Percentiles rank a stretch among this genome's conserved stretches.
phyloP scores from a whole-genome alignment of 495 filamentous ascomycete genomes.

The Penicillium verhagenii region DNA sequence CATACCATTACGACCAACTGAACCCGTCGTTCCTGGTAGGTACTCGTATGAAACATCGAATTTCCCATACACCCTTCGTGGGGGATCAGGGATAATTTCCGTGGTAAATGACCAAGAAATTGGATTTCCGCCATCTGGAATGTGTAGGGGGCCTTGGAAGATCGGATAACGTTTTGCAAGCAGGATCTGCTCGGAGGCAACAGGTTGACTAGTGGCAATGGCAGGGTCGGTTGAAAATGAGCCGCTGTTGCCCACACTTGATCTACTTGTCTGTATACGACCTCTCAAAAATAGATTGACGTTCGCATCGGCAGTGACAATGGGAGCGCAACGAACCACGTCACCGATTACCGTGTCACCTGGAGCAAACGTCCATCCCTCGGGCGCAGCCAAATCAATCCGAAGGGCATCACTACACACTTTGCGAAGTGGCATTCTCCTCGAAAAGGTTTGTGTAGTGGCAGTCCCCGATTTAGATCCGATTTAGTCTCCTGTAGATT shows the following conservation, averaged over 20 bases:
- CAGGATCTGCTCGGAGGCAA: neutral
- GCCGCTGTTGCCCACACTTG: neutral
- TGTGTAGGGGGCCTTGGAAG: neutral
- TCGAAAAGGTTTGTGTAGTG: neutral
- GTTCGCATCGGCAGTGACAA: neutral
- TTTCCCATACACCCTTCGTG: neutral
- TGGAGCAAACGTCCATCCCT: neutral
- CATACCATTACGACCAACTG: neutral
- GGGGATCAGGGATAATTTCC: neutral
- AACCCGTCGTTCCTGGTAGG: neutral
- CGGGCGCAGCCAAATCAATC: conserved; percentile 1
- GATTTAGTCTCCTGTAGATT: neutral
- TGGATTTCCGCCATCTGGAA: neutral
- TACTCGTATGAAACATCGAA: neutral
- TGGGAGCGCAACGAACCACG: neutral
- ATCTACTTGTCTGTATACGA: neutral
- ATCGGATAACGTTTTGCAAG: neutral
- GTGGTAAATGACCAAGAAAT: conserved; percentile 2
- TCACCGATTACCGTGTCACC: conserved; percentile 1
- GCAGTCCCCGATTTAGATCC: too few relatives aligned
- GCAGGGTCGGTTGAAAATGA: neutral
- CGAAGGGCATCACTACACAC: neutral
- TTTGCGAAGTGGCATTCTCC: neutral
- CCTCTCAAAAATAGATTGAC: neutral
- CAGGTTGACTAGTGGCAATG: neutral